Evolutionary conservation across 345 rosid genomes (phyloP), one percentile per base, ranked within the genome.

Genomic region (Moringa oleifera): DNA sequence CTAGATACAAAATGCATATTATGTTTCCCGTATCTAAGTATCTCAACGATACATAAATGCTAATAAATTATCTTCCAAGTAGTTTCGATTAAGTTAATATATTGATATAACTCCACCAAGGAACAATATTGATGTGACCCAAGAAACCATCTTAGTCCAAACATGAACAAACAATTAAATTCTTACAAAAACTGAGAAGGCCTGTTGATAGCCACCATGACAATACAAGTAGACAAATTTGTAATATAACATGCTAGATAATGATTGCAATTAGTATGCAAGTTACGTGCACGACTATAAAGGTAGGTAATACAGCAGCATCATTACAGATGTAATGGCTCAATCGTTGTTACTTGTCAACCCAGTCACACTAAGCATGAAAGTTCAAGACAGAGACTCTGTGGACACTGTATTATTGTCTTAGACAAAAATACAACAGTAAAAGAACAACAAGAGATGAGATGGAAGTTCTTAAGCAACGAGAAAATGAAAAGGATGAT

Each of bases 141-240:
- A 52, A 23, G n/a, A n/a, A n/a, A 41, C 41, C 53, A 25, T 31
- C 45, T 21, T 33, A 45, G 20, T 22, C 41, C 28, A 28, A 23
- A 49, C 52, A 57, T 21, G 16, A 61, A 51, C 46, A 53, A 25
- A 46, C 59, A 23, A 57, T 23, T 69, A 16, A 62, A 57, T 62
- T 28, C 8, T 2, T 28, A 20, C 20, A 36, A 24, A 28, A 50
- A 56, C 55, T 2, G 8, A 8, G 8, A 28, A 28, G 8, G 33
- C 33, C 33, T 2, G 33, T 22, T 58, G 59, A 28, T 53, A 45
- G 55, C 46, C 69, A 55, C 41, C 63, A 70, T 25, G 60, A 64
- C 24, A 22, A 21, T 7, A 55, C 68, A 55, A 45, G 64, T 33
- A 9, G 6, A 21, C 58, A 28, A 28, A 28, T 28, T 28, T 8